Base-by-base conservation (phyloP, 2,329 filamentous ascomycete genomes). In the Trichophyton simii region DNA sequence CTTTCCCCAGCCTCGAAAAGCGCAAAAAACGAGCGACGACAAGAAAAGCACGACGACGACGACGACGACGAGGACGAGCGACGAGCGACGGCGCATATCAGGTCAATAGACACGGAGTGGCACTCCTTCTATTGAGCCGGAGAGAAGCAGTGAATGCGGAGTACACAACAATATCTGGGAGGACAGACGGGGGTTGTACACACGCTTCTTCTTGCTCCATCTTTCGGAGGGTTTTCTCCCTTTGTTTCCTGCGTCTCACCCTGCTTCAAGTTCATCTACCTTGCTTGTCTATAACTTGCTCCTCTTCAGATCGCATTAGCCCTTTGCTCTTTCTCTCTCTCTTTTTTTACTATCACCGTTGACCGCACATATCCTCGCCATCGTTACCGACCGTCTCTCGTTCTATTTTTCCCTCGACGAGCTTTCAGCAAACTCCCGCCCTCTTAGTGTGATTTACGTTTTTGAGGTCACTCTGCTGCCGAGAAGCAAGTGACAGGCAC, bases 401-500 rank as follows among this genome's bases (percentile, higher is more conserved):
- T 42, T 25, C n/a, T 38, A 38, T 38, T 38, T 22, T 8, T 42
- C 55, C n/a, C 31, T 41, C 28, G 4, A 42, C 13, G 22, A 55
- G 3, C n/a, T 9, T 18, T 18, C 28, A 28, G n/a, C 8, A 4
- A 55, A 36, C 50, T 22, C n/a, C 28, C 34, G 22, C 41, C 34
- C 11, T 36, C 34, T 38, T 36, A 42, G 41, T n/a, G 34, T 44
- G 41, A n/a, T 13, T 13, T 42, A 15, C 9, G 18, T 58, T 7
- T 7, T 44, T n/a, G 41, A 25, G 55, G 34, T 44, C 41, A 42
- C 25, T 42, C 18, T 58, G 36, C 55, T 58, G 55, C 22, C 41
- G 41, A 36, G 55, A 58, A 58, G 55, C 55, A 58, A 58, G 55
- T 41, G 36, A 42, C 55, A 28, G 55, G 41, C 36, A 44, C 8